Base-by-base conservation (phyloP, 202 grass and related monocot species). In the Panicum virgatum region DNA sequence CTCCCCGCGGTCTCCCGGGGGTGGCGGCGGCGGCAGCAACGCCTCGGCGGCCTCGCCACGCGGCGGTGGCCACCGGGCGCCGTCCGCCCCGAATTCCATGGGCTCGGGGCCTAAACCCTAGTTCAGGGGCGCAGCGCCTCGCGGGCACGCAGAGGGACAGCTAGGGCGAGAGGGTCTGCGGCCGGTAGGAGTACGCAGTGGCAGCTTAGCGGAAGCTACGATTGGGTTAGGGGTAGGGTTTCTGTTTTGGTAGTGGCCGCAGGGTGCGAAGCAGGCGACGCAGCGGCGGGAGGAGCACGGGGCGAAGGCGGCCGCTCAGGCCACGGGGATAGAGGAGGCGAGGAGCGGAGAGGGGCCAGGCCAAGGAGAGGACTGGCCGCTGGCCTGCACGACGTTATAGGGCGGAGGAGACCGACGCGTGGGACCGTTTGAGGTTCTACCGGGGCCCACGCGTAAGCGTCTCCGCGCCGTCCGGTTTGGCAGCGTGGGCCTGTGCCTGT, bases 71-170 rank as follows among this genome's bases (percentile, higher is more conserved):
- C 80, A 84, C 63, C 69, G 75, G 54, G 69, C 29, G 69, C 84
- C 63, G 37, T 70, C 84, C 63, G 46, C 84, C 38, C 78, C 69
- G 47, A 84, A 84, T 69, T 87, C 88, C 88, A 90, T 90, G 80
- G 56, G 38, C 34, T 72, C 20, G 30, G 68, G 29, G 69, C 38
- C 62, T 86, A 90, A 90, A 87, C 88, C 88, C 88, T 87, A 90
- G 84, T 56, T 76, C 46, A 61, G 30, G 62, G 52, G 26, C 29
- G 69, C 80, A 67, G 80, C 51, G 53, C 69, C 80, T 23, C 9
- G 32, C 22, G 68, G 36, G 40, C 79, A 30, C 67, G 52, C 7
- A 43, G 29, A 40, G 42, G 53, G n/a, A 39, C 73, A 75, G 16
- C 67, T 82, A 68, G 52, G 38, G 39, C 70, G 39, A 51, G n/a